Percentiles rank a stretch among this genome's conserved stretches.
Conservation (phyloP, 1,284 basidiomycete genomes). For the Bothia castanella region DNA sequence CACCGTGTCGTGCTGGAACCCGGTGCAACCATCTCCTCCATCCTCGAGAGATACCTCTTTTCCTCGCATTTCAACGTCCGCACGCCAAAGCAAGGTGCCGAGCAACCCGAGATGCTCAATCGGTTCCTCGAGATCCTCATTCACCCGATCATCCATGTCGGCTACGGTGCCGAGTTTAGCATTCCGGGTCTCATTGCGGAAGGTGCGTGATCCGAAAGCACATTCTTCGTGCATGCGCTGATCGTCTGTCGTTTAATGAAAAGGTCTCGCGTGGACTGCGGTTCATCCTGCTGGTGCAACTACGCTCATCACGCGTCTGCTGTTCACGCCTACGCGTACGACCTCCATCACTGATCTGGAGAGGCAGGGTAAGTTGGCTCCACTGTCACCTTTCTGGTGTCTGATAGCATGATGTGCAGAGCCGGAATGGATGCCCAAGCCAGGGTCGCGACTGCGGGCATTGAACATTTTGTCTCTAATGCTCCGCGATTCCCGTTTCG, state of each 20-base stretch:
- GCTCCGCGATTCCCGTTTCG: conserved; percentile 35
- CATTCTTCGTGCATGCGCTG: neutral
- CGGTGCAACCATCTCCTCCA: conserved; percentile 18
- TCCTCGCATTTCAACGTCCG: conserved; percentile 27
- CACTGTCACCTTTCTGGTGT: neutral
- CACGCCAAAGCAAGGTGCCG: conserved; percentile 16
- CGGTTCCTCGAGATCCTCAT: conserved; percentile 56
- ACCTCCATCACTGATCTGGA: conserved; percentile 30
- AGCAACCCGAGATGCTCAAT: conserved; percentile 56
- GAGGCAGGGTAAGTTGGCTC: conserved; percentile 14
- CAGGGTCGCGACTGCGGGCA: conserved; percentile 33
- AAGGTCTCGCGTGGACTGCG: conserved; percentile 45
- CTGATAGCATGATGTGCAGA: conserved; percentile 7
- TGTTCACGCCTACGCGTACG: conserved; percentile 26
- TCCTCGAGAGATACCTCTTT: conserved; percentile 29
- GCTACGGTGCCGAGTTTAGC: conserved; percentile 62
- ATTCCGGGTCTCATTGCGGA: conserved; percentile 61
- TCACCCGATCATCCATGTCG: conserved; percentile 63
- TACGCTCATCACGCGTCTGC: conserved; percentile 29
- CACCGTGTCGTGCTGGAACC: conserved; percentile 31
- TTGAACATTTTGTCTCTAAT: conserved; percentile 40
- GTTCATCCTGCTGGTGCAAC: conserved; percentile 37
- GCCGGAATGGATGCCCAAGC: conserved; percentile 22
- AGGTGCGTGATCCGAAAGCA: conserved; percentile 39
- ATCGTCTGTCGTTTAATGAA: neutral